Percentiles rank a stretch among this genome's conserved stretches.
phyloP scores from a whole-genome alignment of 106 monocot genomes.

The Posidonia australis region DNA sequence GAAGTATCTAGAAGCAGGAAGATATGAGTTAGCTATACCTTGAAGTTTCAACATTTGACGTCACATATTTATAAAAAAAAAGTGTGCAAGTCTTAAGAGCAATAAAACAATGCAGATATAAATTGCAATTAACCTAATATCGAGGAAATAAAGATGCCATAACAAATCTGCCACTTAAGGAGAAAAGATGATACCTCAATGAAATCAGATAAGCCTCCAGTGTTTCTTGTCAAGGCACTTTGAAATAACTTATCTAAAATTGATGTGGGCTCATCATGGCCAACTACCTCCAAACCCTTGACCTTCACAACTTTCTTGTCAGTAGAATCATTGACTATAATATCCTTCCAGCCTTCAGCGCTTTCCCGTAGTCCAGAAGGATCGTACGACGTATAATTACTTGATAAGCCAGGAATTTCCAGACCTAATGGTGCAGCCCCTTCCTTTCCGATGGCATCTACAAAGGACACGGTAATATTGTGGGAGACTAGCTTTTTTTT shows the following conservation, averaged over 20 bases:
- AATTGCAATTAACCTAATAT: not conserved
- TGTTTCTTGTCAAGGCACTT: constrained; percentile 3
- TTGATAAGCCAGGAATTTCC: not conserved
- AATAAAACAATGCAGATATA: not conserved
- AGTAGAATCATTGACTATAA: not conserved
- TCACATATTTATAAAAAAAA: not conserved
- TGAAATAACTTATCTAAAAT: constrained; percentile 13
- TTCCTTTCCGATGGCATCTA: not conserved
- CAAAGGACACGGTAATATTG: not conserved
- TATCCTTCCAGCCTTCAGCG: not conserved
- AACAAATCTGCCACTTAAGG: not conserved
- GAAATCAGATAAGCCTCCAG: constrained; percentile 1
- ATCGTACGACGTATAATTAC: not conserved
- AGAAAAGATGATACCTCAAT: constrained; percentile 6
- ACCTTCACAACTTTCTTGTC: not conserved
- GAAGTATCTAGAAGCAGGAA: too few relatives aligned
- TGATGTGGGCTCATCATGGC: not conserved
- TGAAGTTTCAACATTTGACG: too few relatives aligned
- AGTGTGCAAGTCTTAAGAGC: not conserved
- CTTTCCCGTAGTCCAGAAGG: not conserved
- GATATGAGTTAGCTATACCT: too few relatives aligned
- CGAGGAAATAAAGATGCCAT: not conserved
- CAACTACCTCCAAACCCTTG: not conserved
- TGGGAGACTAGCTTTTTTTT: not conserved
- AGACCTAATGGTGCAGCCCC: not conserved